Evolutionary conservation across 148 eudicot genomes (phyloP).

Genomic region (Diospyros kaki): DNA sequence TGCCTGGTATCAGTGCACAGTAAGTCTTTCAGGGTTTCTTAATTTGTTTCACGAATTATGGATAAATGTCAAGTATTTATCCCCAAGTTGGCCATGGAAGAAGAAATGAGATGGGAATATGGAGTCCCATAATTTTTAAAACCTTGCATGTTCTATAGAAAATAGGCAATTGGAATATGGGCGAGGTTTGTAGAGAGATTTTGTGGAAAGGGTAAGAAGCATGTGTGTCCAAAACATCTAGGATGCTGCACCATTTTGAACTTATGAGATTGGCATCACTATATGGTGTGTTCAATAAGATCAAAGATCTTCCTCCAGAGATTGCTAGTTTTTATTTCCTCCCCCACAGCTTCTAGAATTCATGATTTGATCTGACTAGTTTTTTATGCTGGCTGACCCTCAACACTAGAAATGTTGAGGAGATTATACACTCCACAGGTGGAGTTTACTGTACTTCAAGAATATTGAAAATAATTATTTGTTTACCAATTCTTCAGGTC

Average conservation of each 20-base stretch:
- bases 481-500: constrained; percentile 40
- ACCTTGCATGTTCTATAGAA: not conserved
- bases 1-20: constrained; percentile 99
- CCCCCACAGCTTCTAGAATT: no score
- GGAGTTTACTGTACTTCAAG: no score
- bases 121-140: not conserved
- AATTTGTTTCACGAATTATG: not conserved
- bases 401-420: no score
- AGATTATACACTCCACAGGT: no score
- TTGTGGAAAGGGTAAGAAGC: no score
- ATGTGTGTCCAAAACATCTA: not conserved
- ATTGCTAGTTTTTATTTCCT: no score
- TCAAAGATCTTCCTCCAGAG: not conserved
- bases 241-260: not conserved
- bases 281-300: not conserved
- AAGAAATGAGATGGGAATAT: not conserved
- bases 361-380: no score
- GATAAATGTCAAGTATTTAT: constrained; percentile 4
- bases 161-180: not conserved
- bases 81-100: not conserved
- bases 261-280: no score
- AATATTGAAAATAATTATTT: not conserved
- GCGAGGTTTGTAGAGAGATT: not conserved
- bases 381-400: no score
- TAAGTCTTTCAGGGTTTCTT: constrained; percentile 23